These are phyloP conservation scores for Sistotremastrum suecicum DNA, from an alignment of 768 basidiomycete genomes.

Conservation along the genomic window DNA sequence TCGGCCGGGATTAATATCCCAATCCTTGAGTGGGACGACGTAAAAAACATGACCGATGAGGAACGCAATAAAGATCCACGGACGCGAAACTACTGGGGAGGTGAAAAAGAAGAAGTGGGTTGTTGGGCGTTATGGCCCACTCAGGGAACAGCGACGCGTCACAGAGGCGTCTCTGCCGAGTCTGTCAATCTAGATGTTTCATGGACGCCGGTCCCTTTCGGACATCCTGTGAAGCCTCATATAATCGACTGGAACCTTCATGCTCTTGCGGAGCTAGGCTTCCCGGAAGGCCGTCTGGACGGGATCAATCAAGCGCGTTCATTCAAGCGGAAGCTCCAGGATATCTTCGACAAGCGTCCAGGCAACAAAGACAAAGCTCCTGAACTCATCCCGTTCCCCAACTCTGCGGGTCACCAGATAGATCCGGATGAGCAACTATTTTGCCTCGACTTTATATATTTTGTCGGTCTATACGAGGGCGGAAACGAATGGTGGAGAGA, in stretches of 20 bases:
- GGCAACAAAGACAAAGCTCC: slow-evolving; percentile 14
- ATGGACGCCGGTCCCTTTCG: not conserved
- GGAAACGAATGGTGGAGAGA: no score
- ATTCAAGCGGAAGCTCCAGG: slow-evolving; percentile 17
- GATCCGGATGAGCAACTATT: slow-evolving; percentile 24
- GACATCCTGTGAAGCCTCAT: slow-evolving; percentile 23
- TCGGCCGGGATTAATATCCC: slow-evolving; percentile 19
- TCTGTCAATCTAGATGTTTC: slow-evolving; percentile 15
- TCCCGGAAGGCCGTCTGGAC: no score
- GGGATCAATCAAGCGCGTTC: no score
- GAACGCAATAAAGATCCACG: slow-evolving; percentile 3
- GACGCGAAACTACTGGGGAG: no score
- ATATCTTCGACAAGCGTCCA: slow-evolving; percentile 20
- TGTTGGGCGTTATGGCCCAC: slow-evolving; percentile 31
- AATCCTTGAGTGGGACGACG: slow-evolving; percentile 28
- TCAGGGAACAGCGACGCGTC: slow-evolving; percentile 14
- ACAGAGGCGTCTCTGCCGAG: slow-evolving; percentile 11
- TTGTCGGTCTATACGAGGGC: slow-evolving; percentile 10
- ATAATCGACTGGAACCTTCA: slow-evolving; percentile 6
- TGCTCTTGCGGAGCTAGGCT: slow-evolving; percentile 4
- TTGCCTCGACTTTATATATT: slow-evolving; percentile 29
- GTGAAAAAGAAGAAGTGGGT: slow-evolving; percentile 19
- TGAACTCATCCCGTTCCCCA: slow-evolving; percentile 14
- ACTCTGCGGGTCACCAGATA: slow-evolving; percentile 11
- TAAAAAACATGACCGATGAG: slow-evolving; percentile 21